Base-by-base conservation (phyloP, 352 stramenopile species). In the Phytophthora sp. region DNA sequence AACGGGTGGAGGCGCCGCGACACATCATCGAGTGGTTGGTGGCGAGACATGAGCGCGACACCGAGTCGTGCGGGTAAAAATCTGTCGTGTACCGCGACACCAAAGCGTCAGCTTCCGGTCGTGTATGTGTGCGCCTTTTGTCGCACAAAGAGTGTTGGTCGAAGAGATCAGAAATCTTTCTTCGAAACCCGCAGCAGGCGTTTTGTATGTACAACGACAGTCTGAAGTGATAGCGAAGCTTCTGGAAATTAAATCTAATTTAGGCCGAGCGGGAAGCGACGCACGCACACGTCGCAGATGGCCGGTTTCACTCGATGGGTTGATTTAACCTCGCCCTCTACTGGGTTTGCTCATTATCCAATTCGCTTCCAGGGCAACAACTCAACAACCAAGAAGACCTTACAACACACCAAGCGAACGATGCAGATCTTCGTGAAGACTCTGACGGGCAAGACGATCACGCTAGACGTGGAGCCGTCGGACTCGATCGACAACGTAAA, bases 371-470 rank as follows among this genome's bases (percentile, higher is more conserved):
- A 51, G 39, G 26, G 50, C 27, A 59, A 7, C 63, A 66, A 60
- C 42, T 47, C 41, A 52, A 62, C 23, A 57, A 53, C 24, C 18
- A 49, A 66, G 18, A 54, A 29, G n/a, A n/a, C n/a, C n/a, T n/a
- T 18, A 51, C 30, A 47, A 55, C 18, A 98, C 80, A 4, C 7
- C 38, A 16, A 29, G 29, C 29, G 29, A 4, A 33, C 2, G n/a
- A 98, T 71, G 64, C 64, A 71, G 57, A 71, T 71, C 24, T 71
- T 71, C 27, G 62, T 74, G 13, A 70, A 67, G 61, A 70, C 66
- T 5, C 18, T 71, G 39, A 71, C 63, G 3, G 63, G 63, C 31
- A 71, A 71, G 47, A 71, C 57, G n/a, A n/a, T 46, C 39, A 46
- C n/a, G n/a, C n/a, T n/a, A n/a, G n/a, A n/a, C n/a, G n/a, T n/a